Conservation (phyloP, 2,329 filamentous ascomycete species). For the Dactylella cylindrospora region DNA sequence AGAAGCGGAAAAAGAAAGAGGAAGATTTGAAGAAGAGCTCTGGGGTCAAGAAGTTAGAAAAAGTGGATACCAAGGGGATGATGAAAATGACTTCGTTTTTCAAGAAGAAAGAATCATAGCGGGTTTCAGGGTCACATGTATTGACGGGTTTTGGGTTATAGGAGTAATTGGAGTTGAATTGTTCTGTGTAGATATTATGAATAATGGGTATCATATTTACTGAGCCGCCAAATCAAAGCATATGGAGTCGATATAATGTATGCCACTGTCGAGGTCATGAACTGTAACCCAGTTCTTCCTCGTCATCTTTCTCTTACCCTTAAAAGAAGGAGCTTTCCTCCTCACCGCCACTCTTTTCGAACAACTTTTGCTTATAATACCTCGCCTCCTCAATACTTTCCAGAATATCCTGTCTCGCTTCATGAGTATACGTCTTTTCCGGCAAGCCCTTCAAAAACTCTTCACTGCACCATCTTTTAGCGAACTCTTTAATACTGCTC, state of each 20-base stretch:
- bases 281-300: no score
- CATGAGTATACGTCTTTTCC: conserved; percentile 72
- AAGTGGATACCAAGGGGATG: conserved; percentile 90
- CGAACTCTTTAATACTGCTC: conserved; percentile 87
- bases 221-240: no score
- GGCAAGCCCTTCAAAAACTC: conserved; percentile 65
- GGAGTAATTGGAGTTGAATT: no score
- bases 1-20: conserved; percentile 82
- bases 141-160: no score
- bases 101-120: conserved; percentile 59
- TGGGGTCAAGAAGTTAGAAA: conserved; percentile 77
- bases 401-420: conserved; percentile 84
- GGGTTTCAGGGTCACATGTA: no score
- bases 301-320: no score
- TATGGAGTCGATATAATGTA: no score
- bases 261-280: no score
- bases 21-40: conserved; percentile 82
- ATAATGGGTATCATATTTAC: no score
- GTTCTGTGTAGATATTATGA: no score
- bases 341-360: no score
- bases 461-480: conserved; percentile 72
- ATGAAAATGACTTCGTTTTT: conserved; percentile 97
- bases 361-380: conserved; percentile 75
- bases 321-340: no score
- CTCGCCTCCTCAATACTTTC: conserved; percentile 92